Evolutionary conservation across 2,329 filamentous ascomycete species (phyloP).

Genomic region (Pseudogymnoascus sp.): DNA sequence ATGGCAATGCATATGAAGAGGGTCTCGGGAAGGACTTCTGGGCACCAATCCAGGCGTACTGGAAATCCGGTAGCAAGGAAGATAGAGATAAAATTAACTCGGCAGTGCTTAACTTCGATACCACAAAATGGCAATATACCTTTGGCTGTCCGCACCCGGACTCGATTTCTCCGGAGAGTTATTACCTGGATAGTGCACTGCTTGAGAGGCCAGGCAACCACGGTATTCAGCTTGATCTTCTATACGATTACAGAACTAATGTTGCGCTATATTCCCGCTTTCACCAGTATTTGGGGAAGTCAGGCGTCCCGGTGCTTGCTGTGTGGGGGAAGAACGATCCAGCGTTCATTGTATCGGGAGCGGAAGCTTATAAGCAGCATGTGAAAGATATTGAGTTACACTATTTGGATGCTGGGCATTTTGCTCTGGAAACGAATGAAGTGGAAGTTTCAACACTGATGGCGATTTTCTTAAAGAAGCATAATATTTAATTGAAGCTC

Average conservation of each 20-base stretch:
- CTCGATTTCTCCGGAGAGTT: neutral
- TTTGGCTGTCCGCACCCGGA: neutral
- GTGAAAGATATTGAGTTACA: conserved; percentile 40
- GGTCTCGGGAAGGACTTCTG: conserved; percentile 36
- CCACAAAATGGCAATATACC: conserved; percentile 19
- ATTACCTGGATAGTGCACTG: conserved; percentile 44
- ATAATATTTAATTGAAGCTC: neutral
- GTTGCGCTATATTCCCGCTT: conserved; percentile 45
- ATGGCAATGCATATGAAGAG: conserved; percentile 54
- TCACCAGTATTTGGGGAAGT: conserved; percentile 46
- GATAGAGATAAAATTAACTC: conserved; percentile 14
- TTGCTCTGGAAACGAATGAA: conserved; percentile 31
- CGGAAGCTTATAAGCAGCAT: conserved; percentile 46
- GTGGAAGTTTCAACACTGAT: conserved; percentile 15
- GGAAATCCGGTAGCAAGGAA: conserved; percentile 13
- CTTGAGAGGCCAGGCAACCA: conserved; percentile 42
- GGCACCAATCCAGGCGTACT: conserved; percentile 18
- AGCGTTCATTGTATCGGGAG: conserved; percentile 43
- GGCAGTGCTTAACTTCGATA: conserved; percentile 18
- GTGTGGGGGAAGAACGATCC: conserved; percentile 52
- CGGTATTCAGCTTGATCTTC: conserved; percentile 48
- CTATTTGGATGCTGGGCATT: conserved; percentile 49
- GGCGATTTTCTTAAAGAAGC: conserved; percentile 11
- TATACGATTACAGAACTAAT: conserved; percentile 51
- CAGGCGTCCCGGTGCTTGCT: conserved; percentile 46